Evolutionary conservation across 225 moss, liverwort and hornwort genomes (phyloP).

Genomic region (Lunularia cruciata): DNA sequence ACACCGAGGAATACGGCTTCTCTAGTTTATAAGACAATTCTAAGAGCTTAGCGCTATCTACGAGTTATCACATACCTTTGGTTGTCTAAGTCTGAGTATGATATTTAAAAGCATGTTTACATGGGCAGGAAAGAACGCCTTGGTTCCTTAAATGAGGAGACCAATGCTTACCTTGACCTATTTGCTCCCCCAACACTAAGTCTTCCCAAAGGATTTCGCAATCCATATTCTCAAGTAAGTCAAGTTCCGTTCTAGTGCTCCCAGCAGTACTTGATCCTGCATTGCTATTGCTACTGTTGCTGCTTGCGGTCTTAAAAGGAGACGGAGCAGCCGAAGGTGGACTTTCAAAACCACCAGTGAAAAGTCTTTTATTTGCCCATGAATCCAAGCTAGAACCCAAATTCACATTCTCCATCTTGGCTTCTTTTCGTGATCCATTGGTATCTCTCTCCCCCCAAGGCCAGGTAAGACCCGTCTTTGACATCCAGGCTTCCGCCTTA

Average conservation of each 20-base stretch:
- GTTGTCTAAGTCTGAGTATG: too few species aligned
- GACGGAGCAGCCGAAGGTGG: constrained; percentile 16
- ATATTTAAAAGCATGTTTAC: too few species aligned
- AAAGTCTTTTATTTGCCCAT: constrained; percentile 8
- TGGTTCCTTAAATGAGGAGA: too few species aligned
- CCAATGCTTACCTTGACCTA: constrained; percentile 66
- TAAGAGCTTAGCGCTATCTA: too few species aligned
- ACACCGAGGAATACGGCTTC: too few species aligned
- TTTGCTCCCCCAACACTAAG: constrained; percentile 77
- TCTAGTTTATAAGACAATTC: too few species aligned
- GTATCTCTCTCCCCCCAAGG: constrained; percentile 21
- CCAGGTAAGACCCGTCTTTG: constrained; percentile 29
- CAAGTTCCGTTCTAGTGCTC: constrained; percentile 20
- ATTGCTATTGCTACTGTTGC: constrained; percentile 28
- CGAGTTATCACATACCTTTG: too few species aligned
- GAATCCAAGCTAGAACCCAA: constrained; percentile 13
- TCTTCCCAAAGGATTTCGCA: constrained; percentile 89
- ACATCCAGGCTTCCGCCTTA: constrained; percentile 38
- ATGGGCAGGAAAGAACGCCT: too few species aligned
- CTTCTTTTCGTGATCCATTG: background rate
- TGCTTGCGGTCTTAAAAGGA: constrained; percentile 24
- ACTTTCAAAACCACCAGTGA: constrained; percentile 17
- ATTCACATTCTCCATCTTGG: background rate
- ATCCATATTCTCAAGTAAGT: constrained; percentile 40
- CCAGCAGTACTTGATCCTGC: constrained; percentile 14